Evolutionary conservation across 1,139 yeast species (phyloP).

Genomic region (Yamadazyma siamensis): DNA sequence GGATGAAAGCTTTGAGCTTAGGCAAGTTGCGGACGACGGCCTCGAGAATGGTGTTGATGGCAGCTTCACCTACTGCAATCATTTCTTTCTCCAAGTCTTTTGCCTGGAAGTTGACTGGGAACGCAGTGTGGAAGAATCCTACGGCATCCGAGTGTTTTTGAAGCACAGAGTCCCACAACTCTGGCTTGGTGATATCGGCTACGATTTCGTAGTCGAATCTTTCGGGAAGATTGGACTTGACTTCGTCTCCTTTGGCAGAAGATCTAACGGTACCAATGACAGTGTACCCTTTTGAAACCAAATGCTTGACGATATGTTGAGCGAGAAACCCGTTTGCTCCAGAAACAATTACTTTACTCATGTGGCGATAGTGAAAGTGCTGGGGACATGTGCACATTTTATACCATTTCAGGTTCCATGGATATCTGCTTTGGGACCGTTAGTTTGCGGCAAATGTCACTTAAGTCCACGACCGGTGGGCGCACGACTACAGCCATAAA

Average conservation of each 20-base stretch:
- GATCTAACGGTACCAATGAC: conserved; percentile 62
- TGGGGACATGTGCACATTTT: no score
- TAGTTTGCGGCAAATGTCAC: no score
- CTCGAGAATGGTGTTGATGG: conserved; percentile 21
- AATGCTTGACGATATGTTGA: conserved; percentile 25
- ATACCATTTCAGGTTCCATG: no score
- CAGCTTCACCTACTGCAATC: conserved; percentile 16
- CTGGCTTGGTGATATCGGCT: conserved; percentile 40
- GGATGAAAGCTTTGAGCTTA: conserved; percentile 21
- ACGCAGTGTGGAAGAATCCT: conserved; percentile 49
- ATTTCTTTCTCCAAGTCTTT: conserved; percentile 16
- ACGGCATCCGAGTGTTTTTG: conserved; percentile 46
- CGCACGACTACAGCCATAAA: no score
- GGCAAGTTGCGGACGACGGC: conserved; percentile 21
- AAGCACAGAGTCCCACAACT: conserved; percentile 54
- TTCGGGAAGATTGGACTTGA: conserved; percentile 26
- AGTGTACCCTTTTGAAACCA: conserved; percentile 36
- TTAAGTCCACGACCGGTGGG: no score
- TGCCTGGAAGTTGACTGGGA: conserved; percentile 18
- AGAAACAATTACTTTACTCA: conserved; percentile 23
- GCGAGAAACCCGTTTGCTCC: conserved; percentile 39
- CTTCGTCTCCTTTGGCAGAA: conserved; percentile 45
- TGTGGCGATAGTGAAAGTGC: no score
- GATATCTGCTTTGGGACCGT: no score
- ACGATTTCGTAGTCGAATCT: conserved; percentile 47